Conservation (phyloP, 2,329 filamentous ascomycete species). For the Microdochium trichocladiopsis region DNA sequence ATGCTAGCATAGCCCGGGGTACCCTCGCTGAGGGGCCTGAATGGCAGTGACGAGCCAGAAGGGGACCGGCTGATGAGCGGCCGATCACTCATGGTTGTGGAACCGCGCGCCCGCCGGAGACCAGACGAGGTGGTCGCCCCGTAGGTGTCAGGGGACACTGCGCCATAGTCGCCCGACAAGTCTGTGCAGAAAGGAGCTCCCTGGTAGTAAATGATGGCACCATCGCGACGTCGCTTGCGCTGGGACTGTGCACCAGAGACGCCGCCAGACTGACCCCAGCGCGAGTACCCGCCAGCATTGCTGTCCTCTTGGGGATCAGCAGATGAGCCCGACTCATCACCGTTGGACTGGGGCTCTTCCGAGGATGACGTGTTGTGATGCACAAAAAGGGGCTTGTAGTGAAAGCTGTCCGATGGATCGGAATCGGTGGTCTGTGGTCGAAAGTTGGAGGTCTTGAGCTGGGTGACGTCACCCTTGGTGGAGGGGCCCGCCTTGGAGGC, state of each 20-base stretch:
- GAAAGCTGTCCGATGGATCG: conserved; percentile 41
- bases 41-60: conserved; percentile 44
- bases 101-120: conserved; percentile 16
- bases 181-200: conserved; percentile 77
- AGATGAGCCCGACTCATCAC: conserved; percentile 41
- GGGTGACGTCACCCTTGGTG: conserved; percentile 22
- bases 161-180: conserved; percentile 58
- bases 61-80: conserved; percentile 18
- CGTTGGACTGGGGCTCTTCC: conserved; percentile 35
- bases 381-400: conserved; percentile 58
- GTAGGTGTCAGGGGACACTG: conserved; percentile 33
- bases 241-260: conserved; percentile 33
- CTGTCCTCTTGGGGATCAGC: conserved; percentile 39
- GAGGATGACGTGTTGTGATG: conserved; percentile 35
- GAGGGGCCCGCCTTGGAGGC: conserved; percentile 33
- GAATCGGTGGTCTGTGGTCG: conserved; percentile 25
- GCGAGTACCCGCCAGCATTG: conserved; percentile 35
- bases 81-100: conserved; percentile 1
- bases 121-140: conserved; percentile 36
- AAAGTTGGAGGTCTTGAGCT: conserved; percentile 31
- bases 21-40: conserved; percentile 42
- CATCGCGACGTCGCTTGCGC: conserved; percentile 53
- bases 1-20: conserved; percentile 11
- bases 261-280: conserved; percentile 37
- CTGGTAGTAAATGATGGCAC: conserved; percentile 78